Base-by-base conservation (phyloP, 768 basidiomycete species). In the Mycena floridula region DNA sequence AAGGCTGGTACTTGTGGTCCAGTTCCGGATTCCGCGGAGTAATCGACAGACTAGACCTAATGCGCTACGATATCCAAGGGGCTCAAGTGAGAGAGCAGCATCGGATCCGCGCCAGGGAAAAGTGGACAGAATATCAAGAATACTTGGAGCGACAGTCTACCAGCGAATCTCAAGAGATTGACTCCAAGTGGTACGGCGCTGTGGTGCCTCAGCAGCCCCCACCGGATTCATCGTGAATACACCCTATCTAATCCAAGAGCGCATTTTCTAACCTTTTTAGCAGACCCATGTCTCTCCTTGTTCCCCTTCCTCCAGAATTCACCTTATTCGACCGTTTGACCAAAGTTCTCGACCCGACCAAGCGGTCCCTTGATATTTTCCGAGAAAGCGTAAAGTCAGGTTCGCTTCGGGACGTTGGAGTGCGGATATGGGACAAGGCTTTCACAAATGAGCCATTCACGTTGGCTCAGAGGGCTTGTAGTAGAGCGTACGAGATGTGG, bases 1-100 rank as follows among this genome's bases (percentile, higher is more conserved):
- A 81, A 53, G 85, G 86, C 4, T 83, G 76, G 73, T 89, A 89
- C 55, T 53, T 89, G 32, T 88, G 85, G 84, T 72, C 76, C 41
- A 74, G 76, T 13, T 68, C 67, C 43, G 78, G 70, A 40, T 67
- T 70, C 39, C 68, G 66, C 57, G 76, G 73, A 9, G 68, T 73
- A 7, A 66, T 72, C 50, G 75, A 82, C 56, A 79, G 77, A 54
- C 60, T 81, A 40, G 62, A 74, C 15, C 66, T 69, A 40, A 87
- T 89, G 85, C 70, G 68, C 52, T 56, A 67, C 45, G 76, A 74
- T 47, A 64, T 89, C 35, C 69, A 69, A 44, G 56, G 59, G 38
- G 84, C 85, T 59, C 66, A 69, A 35, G 49, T 62, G 37, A 60
- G 69, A 52, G 64, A 72, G 25, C 49, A 59, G 18, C 48, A 60